Base-by-base conservation (phyloP, 2,329 filamentous ascomycete genomes). In the Epichloe elymi region DNA sequence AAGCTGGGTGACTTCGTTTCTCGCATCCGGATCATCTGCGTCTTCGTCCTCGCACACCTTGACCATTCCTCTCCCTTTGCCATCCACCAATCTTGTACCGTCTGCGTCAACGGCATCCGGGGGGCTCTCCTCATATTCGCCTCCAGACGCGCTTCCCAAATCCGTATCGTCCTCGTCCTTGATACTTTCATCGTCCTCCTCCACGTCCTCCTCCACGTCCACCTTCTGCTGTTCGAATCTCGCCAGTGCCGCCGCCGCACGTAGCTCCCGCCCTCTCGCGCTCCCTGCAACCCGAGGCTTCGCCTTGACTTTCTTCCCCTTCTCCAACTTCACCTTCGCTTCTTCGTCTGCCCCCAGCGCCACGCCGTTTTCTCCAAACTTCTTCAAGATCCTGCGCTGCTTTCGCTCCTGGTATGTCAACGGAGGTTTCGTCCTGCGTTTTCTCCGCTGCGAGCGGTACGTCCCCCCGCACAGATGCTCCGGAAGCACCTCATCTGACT, bases 381-480 rank as follows among this genome's bases (percentile, higher is more conserved):
- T 90, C 66, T 79, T 88, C 57, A 80, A 67, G 44, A 88, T 88
- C 49, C 82, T 75, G 55, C 79, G 74, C 63, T 88, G 82, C 63
- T 88, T 83, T 59, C 77, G 75, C 67, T 91, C 86, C 44, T 83
- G 80, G 64, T 88, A 88, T 5, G 75, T 80, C 33, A 83, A 59
- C 43, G 71, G 67, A 30, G 73, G 69, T 58, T 75, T 74, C 2
- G 62, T 69, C 59, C 75, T 76, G 50, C 76, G 71, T 62, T 79
- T 83, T 51, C 78, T 72, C 55, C 74, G 72, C 39, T 74, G 66
- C 1, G 81, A 80, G 46, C 78, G 73, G 63, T 85, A 95, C 3
- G 86, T 89, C 2, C 88, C 88, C 55, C 88, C 88, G 59, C 88
- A 95, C 1, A 93, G 70, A 63, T 88, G 82, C 60, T 87, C 78